A percentile compares a stretch with the other conserved stretches of the same genome.
Conservation (phyloP, 768 basidiomycete species). For the Hemileccinum impolitum region DNA sequence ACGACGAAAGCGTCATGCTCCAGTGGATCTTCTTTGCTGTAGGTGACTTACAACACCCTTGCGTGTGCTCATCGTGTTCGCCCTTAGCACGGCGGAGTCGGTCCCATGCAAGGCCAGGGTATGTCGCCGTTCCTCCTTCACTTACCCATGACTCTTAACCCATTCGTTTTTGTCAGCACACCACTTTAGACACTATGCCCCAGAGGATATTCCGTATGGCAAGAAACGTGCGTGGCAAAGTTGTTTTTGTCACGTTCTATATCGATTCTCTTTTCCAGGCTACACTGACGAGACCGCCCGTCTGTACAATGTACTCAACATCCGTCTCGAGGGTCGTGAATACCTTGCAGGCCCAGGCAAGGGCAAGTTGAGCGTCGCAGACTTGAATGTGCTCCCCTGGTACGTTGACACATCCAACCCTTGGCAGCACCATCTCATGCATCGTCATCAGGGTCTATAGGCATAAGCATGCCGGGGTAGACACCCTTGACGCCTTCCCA, state of each 20-base stretch:
- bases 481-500: slow-evolving; percentile 61
- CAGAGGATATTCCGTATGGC: slow-evolving; percentile 66
- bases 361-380: slow-evolving; percentile 69
- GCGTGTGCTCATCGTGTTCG: not conserved
- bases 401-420: slow-evolving; percentile 21
- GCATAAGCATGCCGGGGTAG: slow-evolving; percentile 47
- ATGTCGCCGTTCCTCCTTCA: not conserved
- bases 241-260: not conserved
- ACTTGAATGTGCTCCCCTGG: slow-evolving; percentile 69
- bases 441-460: slow-evolving; percentile 48
- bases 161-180: slow-evolving; percentile 40
- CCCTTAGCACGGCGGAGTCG: slow-evolving; percentile 69
- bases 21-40: slow-evolving; percentile 90
- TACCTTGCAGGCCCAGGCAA: slow-evolving; percentile 75
- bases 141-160: slow-evolving; percentile 3
- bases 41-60: slow-evolving; percentile 10
- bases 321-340: slow-evolving; percentile 68
- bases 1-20: slow-evolving; percentile 66
- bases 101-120: slow-evolving; percentile 85
- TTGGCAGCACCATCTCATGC: not conserved
- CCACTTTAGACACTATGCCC: slow-evolving; percentile 65
- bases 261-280: slow-evolving; percentile 39
- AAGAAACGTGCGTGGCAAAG: slow-evolving; percentile 48
- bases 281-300: slow-evolving; percentile 81
- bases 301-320: slow-evolving; percentile 79